Evolutionary conservation across 2,329 filamentous ascomycete species (phyloP).

Genomic region (Phyllachora maydis): DNA sequence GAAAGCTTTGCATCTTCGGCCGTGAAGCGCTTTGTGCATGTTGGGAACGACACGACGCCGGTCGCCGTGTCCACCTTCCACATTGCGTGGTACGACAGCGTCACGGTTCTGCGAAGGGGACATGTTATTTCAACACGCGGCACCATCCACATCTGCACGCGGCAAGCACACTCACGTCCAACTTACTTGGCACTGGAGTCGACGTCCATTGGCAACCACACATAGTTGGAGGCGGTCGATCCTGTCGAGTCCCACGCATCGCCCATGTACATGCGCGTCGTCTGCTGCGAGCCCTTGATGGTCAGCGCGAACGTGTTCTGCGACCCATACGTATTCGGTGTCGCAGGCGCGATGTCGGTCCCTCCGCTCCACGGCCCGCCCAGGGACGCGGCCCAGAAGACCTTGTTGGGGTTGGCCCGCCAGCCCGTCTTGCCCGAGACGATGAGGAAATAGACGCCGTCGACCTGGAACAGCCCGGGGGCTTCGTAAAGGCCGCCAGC

Average conservation of each 20-base stretch:
- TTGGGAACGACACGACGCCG: slow-evolving; percentile 11
- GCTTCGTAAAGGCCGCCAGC: slow-evolving; percentile 14
- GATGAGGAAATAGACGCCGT: slow-evolving; percentile 14
- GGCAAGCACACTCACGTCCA: slow-evolving; percentile 7
- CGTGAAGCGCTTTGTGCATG: too few relatives aligned
- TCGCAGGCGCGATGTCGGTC: slow-evolving; percentile 13
- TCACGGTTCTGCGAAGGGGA: slow-evolving; percentile 7
- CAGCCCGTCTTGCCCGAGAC: slow-evolving; percentile 15
- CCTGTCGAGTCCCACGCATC: slow-evolving; percentile 15
- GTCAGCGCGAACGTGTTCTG: slow-evolving; percentile 16
- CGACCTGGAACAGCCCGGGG: slow-evolving; percentile 12
- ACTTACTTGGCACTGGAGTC: too few relatives aligned
- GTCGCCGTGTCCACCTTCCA: slow-evolving; percentile 17
- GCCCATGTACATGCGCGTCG: slow-evolving; percentile 16
- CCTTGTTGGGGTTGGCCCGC: slow-evolving; percentile 15
- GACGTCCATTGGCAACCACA: slow-evolving; percentile 16
- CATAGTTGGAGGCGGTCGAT: slow-evolving; percentile 13
- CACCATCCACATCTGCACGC: background rate
- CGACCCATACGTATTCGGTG: slow-evolving; percentile 13
- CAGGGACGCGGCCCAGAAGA: slow-evolving; percentile 12
- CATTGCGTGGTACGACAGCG: slow-evolving; percentile 16
- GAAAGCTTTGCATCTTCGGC: too few relatives aligned
- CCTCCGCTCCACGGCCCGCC: slow-evolving; percentile 12
- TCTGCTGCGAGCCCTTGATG: slow-evolving; percentile 10
- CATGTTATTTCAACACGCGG: background rate